Evolutionary conservation across 352 stramenopile genomes (phyloP), one percentile per base, ranked within the genome.

Genomic region (Phytophthora vignae): DNA sequence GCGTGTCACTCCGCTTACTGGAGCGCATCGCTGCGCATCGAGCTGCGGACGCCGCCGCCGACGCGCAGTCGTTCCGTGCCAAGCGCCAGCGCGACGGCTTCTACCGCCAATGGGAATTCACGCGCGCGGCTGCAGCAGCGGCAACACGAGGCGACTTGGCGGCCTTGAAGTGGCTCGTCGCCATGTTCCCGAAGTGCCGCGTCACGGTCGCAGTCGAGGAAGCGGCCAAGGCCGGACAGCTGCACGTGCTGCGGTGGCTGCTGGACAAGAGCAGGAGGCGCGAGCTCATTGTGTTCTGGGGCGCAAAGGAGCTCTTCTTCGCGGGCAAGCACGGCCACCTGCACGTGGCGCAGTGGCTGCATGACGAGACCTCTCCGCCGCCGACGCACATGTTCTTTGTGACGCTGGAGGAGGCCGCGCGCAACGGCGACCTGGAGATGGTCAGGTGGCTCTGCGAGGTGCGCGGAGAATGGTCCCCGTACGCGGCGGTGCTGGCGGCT

Each of bases 301-400:
- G 69, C 14, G 73, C 73, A 9, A 55, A 64, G 55, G 73, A 80
- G 33, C 73, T 83, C 42, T 77, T 81, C 58, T 80, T 78, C 50
- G 72, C 76, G 2, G 76, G 69, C 14, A 78, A 78, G 55, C 46
- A 76, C 54, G 73, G 70, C 4, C 73, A 78, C 31, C 49, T 83
- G 22, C 27, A 72, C 3, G 66, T 80, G 4, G 73, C 62, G 2
- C 54, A 75, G 27, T 83, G 73, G 76, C 62, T 83, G 57, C 73
- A 81, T 25, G 63, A 81, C n/a, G 48, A 76, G 21, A 77, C 73
- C 8, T 56, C 73, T 5, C 69, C 73, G 25, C 73, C 73, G 49
- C 73, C 73, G 5, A 80, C 73, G 22, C 73, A 80, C 52, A 80
- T 80, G 73, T 80, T 80, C 64, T 80, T 80, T 44, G 73, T 80